phyloP scores from a whole-genome alignment of 75 land plant genomes.

The Pinus taeda region DNA sequence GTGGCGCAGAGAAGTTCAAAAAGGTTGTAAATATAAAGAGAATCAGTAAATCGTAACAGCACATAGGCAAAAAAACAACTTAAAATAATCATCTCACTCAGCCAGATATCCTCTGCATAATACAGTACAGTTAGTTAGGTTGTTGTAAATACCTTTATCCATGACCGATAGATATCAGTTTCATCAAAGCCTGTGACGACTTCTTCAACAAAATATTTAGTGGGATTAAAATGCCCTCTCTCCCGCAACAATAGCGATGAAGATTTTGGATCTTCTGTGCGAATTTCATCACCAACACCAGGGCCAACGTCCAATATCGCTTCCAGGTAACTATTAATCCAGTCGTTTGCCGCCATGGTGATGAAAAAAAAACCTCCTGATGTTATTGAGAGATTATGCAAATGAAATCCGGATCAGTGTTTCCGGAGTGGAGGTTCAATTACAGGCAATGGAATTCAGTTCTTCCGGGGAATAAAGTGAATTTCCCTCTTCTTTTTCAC shows the following conservation, averaged over 20 bases:
- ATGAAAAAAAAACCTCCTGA: not conserved
- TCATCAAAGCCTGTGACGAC: constrained; percentile 91
- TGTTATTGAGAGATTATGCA: too few relatives aligned
- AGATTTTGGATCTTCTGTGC: constrained; percentile 23
- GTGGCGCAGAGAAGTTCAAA: not conserved
- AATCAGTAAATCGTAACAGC: not conserved
- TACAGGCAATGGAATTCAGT: too few relatives aligned
- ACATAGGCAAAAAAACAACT: not conserved
- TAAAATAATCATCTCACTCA: not conserved
- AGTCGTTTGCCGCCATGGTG: constrained; percentile 80
- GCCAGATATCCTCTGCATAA: not conserved
- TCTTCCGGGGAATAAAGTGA: too few relatives aligned
- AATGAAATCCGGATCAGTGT: too few relatives aligned
- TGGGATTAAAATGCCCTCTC: constrained; percentile 61
- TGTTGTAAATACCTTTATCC: constrained; percentile 57
- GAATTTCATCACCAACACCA: constrained; percentile 4
- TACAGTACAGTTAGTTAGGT: not conserved
- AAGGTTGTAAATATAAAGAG: not conserved
- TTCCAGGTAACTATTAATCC: constrained; percentile 81
- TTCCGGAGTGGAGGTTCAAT: too few relatives aligned
- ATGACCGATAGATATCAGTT: constrained; percentile 73
- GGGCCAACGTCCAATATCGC: constrained; percentile 76
- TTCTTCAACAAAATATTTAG: constrained; percentile 73
- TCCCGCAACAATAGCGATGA: constrained; percentile 41
- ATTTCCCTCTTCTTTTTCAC: too few relatives aligned